Evolutionary conservation across 163 green algal species (phyloP).

Genomic region (Prototheca wickerhamii): DNA sequence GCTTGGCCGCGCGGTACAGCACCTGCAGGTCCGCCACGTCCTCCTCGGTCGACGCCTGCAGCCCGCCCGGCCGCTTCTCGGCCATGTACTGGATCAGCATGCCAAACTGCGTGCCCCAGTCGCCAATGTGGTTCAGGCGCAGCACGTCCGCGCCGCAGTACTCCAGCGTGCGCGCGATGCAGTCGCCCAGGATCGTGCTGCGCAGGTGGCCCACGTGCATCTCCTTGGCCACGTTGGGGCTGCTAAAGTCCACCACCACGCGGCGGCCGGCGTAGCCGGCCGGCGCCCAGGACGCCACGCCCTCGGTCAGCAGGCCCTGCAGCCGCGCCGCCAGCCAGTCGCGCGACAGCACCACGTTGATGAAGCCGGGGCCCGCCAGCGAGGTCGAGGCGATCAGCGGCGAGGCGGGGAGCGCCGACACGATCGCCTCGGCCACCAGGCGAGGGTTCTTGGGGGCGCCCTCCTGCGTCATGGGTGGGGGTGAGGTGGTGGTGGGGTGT

Average conservation of each 20-base stretch:
- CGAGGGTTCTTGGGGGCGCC: slow-evolving; percentile 79
- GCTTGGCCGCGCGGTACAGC: slow-evolving; percentile 85
- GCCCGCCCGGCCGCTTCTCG: slow-evolving; percentile 56
- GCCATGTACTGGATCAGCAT: slow-evolving; percentile 97
- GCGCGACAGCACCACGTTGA: slow-evolving; percentile 64
- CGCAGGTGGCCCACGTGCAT: slow-evolving; percentile 99
- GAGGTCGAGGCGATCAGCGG: slow-evolving; percentile 39
- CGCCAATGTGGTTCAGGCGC: slow-evolving; percentile 94
- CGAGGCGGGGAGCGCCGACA: slow-evolving; percentile 49
- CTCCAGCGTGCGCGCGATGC: slow-evolving; percentile 64
- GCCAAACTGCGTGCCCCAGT: slow-evolving; percentile 99
- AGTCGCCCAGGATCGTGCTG: slow-evolving; percentile 94
- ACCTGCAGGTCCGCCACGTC: slow-evolving; percentile 68
- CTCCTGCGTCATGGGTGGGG: slow-evolving; percentile 18
- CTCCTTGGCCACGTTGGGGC: slow-evolving; percentile 98
- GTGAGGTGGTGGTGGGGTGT: neutral
- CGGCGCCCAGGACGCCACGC: slow-evolving; percentile 51
- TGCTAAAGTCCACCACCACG: slow-evolving; percentile 89
- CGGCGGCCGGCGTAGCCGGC: slow-evolving; percentile 25
- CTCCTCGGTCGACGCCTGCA: slow-evolving; percentile 43
- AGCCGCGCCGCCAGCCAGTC: slow-evolving; percentile 50
- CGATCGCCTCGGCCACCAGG: slow-evolving; percentile 67
- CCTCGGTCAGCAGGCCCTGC: slow-evolving; percentile 39
- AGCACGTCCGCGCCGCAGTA: slow-evolving; percentile 78
- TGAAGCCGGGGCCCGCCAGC: slow-evolving; percentile 88